A percentile compares a stretch with the other conserved stretches of the same genome.
These are phyloP conservation scores for Coemansia brasiliensis DNA, from an alignment of 192 early-diverging fungal genomes.

Conservation along the genomic window DNA sequence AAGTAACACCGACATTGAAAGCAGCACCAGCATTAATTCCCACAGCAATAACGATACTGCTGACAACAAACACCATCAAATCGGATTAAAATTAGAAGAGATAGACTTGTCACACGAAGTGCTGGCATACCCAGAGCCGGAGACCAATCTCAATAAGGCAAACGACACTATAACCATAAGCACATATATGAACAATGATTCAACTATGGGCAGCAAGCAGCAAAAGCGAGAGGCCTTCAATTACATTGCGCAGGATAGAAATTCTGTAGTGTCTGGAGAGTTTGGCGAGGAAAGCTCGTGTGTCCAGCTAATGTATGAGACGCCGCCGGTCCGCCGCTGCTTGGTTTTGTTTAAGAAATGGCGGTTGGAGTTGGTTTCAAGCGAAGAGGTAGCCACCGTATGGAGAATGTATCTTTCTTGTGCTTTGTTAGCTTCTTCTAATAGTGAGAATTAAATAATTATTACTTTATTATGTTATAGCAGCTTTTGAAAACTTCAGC, in stretches of 20 bases:
- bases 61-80: background rate
- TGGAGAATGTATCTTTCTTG: constrained; percentile 57
- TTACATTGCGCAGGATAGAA: constrained; percentile 26
- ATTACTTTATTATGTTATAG: no score
- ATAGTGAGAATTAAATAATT: constrained; percentile 19
- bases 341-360: constrained; percentile 30
- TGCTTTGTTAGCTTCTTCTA: constrained; percentile 35
- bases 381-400: constrained; percentile 38
- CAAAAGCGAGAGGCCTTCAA: constrained; percentile 38
- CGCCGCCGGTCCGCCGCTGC: constrained; percentile 36
- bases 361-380: constrained; percentile 42
- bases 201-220: constrained; percentile 12
- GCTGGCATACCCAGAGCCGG: constrained; percentile 1
- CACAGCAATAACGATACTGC: background rate
- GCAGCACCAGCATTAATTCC: background rate
- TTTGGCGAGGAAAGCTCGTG: constrained; percentile 20
- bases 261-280: constrained; percentile 16
- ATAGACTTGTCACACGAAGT: background rate
- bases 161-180: constrained; percentile 10
- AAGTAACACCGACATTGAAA: background rate
- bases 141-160: background rate
- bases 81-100: background rate
- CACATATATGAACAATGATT: constrained; percentile 15
- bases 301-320: constrained; percentile 53
- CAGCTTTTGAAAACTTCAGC: no score